phyloP scores from a whole-genome alignment of 352 stramenopile genomes.

The Globisporangium middletonii region DNA sequence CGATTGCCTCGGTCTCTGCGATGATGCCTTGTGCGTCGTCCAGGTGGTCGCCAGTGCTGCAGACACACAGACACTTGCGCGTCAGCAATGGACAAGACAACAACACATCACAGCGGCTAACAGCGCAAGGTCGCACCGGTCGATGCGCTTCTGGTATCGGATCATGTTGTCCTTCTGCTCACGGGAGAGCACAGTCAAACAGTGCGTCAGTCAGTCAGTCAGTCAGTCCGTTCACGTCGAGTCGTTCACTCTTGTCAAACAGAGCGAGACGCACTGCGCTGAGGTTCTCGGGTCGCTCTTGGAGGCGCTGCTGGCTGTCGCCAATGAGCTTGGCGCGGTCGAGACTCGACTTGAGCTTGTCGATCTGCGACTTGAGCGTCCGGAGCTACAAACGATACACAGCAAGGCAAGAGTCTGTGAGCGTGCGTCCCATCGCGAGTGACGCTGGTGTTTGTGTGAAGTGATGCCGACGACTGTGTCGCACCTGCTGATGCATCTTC shows the following conservation, averaged over 20 bases:
- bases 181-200: not conserved
- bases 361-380: conserved; percentile 77
- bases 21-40: conserved; percentile 65
- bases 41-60: conserved; percentile 63
- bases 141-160: conserved; percentile 66
- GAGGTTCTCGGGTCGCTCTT: conserved; percentile 33
- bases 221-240: not conserved
- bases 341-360: conserved; percentile 83
- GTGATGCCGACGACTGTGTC: not conserved
- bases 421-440: not conserved
- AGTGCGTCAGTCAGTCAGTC: not conserved
- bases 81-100: not conserved
- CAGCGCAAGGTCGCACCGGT: conserved; percentile 24
- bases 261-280: conserved; percentile 20
- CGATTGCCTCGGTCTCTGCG: conserved; percentile 56
- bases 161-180: conserved; percentile 59
- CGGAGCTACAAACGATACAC: conserved; percentile 31
- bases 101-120: not conserved
- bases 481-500: conserved; percentile 74
- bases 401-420: not conserved
- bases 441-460: not conserved
- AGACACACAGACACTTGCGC: not conserved
- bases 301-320: conserved; percentile 54
- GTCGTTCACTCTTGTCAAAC: not conserved
- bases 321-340: conserved; percentile 73